Conservation (phyloP, 83 land plant species). For the Picea abies region DNA sequence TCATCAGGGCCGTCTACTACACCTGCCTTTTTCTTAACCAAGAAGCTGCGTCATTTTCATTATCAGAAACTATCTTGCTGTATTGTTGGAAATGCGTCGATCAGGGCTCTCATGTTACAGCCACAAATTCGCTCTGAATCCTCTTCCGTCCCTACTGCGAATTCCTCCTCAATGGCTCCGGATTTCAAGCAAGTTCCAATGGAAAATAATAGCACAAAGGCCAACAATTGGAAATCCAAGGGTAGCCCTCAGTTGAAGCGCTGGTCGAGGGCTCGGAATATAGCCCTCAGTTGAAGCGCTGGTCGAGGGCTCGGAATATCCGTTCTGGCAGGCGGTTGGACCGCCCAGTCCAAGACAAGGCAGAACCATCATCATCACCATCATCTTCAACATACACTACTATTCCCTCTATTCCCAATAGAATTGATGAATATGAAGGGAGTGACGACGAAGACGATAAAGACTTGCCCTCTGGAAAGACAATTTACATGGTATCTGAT, state of each 20-base stretch:
- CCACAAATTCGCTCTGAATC: too few relatives aligned
- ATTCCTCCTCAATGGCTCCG: too few relatives aligned
- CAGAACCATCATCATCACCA: neutral
- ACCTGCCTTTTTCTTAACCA: too few relatives aligned
- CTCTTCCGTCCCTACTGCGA: too few relatives aligned
- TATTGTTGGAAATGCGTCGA: too few relatives aligned
- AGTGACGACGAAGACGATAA: neutral
- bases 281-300: constrained; percentile 66
- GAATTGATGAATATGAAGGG: constrained; percentile 5
- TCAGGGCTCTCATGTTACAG: too few relatives aligned
- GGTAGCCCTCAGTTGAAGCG: constrained; percentile 58
- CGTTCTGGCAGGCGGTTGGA: constrained; percentile 45
- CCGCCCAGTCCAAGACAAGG: constrained; percentile 21
- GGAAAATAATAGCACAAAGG: too few relatives aligned
- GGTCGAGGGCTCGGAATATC: constrained; percentile 69
- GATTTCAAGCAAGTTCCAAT: too few relatives aligned
- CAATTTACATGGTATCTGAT: constrained; percentile 93
- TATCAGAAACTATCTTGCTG: too few relatives aligned
- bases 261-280: constrained; percentile 69
- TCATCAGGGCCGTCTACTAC: too few relatives aligned
- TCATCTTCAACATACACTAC: neutral
- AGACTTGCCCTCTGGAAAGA: constrained; percentile 36
- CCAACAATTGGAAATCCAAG: constrained; percentile 34
- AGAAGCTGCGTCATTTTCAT: too few relatives aligned
- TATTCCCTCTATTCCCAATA: constrained; percentile 6